Conservation (phyloP, 2,329 filamentous ascomycete species). For the Alternaria sp. region DNA sequence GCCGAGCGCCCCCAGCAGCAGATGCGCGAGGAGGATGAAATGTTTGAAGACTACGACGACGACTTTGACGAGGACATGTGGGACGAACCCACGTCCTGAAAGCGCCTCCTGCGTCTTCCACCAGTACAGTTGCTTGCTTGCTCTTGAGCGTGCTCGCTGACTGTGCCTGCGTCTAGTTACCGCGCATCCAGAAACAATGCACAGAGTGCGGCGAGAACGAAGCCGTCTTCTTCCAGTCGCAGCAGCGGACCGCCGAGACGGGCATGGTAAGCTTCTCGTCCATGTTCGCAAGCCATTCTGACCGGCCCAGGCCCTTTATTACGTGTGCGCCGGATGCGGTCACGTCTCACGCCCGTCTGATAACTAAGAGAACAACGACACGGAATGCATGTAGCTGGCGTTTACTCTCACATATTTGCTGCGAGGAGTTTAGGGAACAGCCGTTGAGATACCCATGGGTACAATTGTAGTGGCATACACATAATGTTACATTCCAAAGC, state of each 20-base stretch:
- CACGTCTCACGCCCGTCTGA: conserved; percentile 69
- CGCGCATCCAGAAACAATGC: conserved; percentile 84
- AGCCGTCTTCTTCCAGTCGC: conserved; percentile 98
- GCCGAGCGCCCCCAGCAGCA: conserved; percentile 27
- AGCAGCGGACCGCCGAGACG: conserved; percentile 94
- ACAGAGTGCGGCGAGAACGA: conserved; percentile 84
- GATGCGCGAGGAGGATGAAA: conserved; percentile 11
- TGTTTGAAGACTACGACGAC: conserved; percentile 28
- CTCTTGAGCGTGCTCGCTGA: conserved; percentile 48
- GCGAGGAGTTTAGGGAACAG: conserved; percentile 35
- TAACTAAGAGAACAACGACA: conserved; percentile 14
- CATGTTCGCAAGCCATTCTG: conserved; percentile 5
- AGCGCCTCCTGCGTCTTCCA: conserved; percentile 16
- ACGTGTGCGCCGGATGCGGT: conserved; percentile 90
- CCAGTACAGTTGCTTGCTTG: conserved; percentile 43
- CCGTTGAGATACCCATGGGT: conserved; percentile 45
- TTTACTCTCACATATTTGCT: conserved; percentile 30
- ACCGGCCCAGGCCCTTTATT: conserved; percentile 56
- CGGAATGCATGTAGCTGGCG: conserved; percentile 40
- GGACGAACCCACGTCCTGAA: conserved; percentile 40
- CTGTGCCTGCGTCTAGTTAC: conserved; percentile 70
- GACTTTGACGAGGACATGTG: conserved; percentile 38
- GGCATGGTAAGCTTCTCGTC: conserved; percentile 77
- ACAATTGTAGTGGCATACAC: conserved; percentile 37
- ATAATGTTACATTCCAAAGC: conserved; percentile 30